Base-by-base conservation (phyloP, 1,284 basidiomycete genomes). In the Ustilago cynodontis region DNA sequence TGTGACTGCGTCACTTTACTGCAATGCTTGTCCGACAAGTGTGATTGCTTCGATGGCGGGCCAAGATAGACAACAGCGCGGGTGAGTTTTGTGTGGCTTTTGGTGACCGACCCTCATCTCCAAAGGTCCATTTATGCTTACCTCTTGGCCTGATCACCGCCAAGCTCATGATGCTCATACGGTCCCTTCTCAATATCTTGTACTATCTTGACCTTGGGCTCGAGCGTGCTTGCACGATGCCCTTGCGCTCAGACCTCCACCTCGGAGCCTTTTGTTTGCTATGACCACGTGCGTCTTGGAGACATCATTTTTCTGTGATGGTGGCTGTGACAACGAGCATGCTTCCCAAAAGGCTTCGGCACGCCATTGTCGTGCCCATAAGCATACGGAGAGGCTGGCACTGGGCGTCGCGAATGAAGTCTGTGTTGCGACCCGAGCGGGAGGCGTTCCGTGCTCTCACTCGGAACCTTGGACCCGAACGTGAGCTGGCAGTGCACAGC, bases 281-380 rank as follows among this genome's bases (percentile, higher is more conserved):
- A 14, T 13, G 47, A 26, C 9, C 22, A 49, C 13, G 47, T 49
- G 47, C 22, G 13, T 26, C 47, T 14, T 14, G 22, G 24, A 2
- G 20, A 26, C 47, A 26, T 29, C 47, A 28, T 16, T 43, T 20
- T 43, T 20, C 8, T 43, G n/a, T 10, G 8, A 33, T 31, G 33
- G 50, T 52, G 29, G 50, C 50, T 52, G 50, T 52, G 50, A 52
- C 26, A 52, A 35, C 50, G n/a, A 20, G 13, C 47, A 29, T 28
- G 47, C 47, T 50, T 29, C 28, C 47, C 9, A 50, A n/a, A 7
- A 43, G n/a, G 41, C 41, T n/a, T 43, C 41, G 20, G 41, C 41
- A 43, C 41, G 26, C 24, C 47, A 49, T 49, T 28, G 47, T 13
- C 47, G 7, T 49, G 24, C 24, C 28, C 43, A 22, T 47, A 20